Base-by-base conservation (phyloP, 768 basidiomycete species). In the Mycena venus region DNA sequence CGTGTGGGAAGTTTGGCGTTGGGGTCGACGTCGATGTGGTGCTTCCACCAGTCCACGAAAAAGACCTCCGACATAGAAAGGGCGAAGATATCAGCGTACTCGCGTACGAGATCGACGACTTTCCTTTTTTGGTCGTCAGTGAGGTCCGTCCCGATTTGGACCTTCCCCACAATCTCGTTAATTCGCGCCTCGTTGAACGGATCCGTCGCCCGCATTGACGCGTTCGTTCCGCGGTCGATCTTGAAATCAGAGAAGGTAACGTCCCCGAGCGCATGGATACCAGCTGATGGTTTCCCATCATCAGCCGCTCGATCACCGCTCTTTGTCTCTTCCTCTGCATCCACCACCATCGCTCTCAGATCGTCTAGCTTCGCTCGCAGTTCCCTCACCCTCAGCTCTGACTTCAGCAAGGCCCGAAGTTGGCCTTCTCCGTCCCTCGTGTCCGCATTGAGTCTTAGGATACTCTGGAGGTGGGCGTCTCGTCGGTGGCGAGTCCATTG, bases 31-130 rank as follows among this genome's bases (percentile, higher is more conserved):
- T 67, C 55, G 29, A 67, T 34, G n/a, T 67, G 58, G 10, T 73
- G 72, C 21, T 67, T 67, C 58, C 58, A 60, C 58, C 64, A 67
- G n/a, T 71, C 69, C 7, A 77, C 74, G 4, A 42, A 64, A 8
- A 61, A 42, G 10, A 79, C 85, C 86, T 70, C 82, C 81, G 0
- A 85, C 80, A 36, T 86, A 86, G 72, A 88, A 87, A 75, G 21
- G 1, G 78, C 78, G 36, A 77, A 78, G 23, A 72, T 36, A 49
- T 78, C 78, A 49, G 76, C 73, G 51, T 75, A 77, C 53, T 77
- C 62, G 0, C 60, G 40, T 17, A 77, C 42, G 17, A 74, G 38
- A 4, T 40, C 56, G 10, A 15, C 29, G 25, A 72, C 23, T 47
- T 68, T 49, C 32, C 25, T n/a, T 21, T 58, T 53, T 65, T 77